Conservation (phyloP, 768 basidiomycete genomes). For the Mycena indigotica region DNA sequence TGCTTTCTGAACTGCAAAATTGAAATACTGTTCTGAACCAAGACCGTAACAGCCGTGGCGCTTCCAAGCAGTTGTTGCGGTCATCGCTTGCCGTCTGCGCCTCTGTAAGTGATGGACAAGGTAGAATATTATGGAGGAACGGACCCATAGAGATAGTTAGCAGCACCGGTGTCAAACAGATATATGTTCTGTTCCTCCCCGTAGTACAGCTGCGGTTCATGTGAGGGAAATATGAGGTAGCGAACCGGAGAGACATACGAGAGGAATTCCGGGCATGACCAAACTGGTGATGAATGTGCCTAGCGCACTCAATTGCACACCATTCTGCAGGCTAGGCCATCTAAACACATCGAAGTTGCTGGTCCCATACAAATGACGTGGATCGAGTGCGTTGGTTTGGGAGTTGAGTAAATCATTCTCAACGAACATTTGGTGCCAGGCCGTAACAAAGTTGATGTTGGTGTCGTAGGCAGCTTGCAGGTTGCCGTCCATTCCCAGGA, state of each 20-base stretch:
- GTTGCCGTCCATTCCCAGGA: conserved; percentile 96
- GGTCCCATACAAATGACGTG: conserved; percentile 88
- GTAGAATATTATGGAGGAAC: background rate
- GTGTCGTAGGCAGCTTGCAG: conserved; percentile 88
- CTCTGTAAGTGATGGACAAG: background rate
- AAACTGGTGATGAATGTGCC: conserved; percentile 78
- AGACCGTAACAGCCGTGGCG: conserved; percentile 90
- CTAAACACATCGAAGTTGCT: conserved; percentile 95
- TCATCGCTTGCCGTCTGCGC: conserved; percentile 88
- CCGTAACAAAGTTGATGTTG: conserved; percentile 77
- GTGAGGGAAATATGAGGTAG: too few species aligned
- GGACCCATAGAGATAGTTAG: conserved; percentile 90
- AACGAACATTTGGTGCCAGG: conserved; percentile 92
- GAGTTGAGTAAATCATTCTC: conserved; percentile 86
- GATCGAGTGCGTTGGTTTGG: conserved; percentile 65
- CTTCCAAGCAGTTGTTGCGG: conserved; percentile 82
- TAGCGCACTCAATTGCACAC: conserved; percentile 73
- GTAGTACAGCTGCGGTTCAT: conserved; percentile 78
- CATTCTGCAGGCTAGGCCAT: conserved; percentile 88
- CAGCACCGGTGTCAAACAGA: conserved; percentile 81
- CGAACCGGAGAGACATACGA: conserved; percentile 60
- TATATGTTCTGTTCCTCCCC: conserved; percentile 95
- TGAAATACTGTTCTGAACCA: conserved; percentile 91
- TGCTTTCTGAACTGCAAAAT: conserved; percentile 82
- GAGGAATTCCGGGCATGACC: conserved; percentile 84